A percentile compares a stretch with the other conserved stretches of the same genome.
These are phyloP conservation scores for Akanthomyces dipterigenus DNA, from an alignment of 2,329 filamentous ascomycete genomes.

Conservation along the genomic window DNA sequence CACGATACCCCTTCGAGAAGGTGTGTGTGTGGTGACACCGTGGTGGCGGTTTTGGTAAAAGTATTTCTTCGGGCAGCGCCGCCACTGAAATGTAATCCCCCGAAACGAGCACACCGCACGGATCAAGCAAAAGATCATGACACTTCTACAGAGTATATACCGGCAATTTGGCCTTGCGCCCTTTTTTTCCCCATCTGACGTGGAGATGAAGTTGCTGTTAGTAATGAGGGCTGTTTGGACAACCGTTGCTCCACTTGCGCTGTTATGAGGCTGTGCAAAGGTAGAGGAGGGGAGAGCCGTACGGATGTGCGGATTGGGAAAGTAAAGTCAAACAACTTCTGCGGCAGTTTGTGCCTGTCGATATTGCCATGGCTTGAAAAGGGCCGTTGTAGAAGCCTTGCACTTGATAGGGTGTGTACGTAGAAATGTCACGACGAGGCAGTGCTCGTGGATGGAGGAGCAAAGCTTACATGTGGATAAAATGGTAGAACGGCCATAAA, in stretches of 20 bases:
- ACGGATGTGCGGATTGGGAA: not conserved
- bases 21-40: not conserved
- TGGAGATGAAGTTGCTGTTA: not conserved
- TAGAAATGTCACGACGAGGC: slow-evolving; percentile 4
- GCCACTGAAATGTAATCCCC: no score
- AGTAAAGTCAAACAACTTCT: not conserved
- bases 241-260: not conserved
- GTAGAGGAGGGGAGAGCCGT: not conserved
- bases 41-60: no score
- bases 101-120: not conserved
- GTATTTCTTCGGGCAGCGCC: no score
- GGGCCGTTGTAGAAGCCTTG: not conserved
- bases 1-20: not conserved
- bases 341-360: not conserved
- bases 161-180: not conserved
- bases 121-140: not conserved
- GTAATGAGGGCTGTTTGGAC: not conserved
- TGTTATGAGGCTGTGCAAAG: slow-evolving; percentile 2
- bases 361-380: not conserved
- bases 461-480: not conserved
- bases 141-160: no score
- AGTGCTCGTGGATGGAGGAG: not conserved
- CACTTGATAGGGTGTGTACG: not conserved
- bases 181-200: not conserved
- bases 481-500: not conserved